Percentiles rank a stretch among this genome's conserved stretches.
phyloP scores from a whole-genome alignment of 768 basidiomycete genomes.

The Punctularia strigosozonata region DNA sequence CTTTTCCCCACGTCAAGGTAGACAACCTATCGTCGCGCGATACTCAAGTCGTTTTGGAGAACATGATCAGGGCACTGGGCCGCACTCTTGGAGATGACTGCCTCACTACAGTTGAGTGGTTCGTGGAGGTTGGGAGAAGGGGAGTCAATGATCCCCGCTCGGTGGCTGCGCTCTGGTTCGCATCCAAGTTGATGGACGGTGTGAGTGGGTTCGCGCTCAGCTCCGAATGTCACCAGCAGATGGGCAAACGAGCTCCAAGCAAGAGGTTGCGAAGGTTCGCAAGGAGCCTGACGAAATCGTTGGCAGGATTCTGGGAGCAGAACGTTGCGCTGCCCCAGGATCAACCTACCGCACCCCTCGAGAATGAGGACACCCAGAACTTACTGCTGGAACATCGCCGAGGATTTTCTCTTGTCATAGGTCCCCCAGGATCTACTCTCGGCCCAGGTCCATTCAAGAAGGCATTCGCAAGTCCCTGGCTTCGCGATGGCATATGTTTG shows the following conservation, averaged over 20 bases:
- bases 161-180: slow-evolving; percentile 78
- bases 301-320: slow-evolving; percentile 69
- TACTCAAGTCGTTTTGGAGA: slow-evolving; percentile 42
- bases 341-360: no score
- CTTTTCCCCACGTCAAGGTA: slow-evolving; percentile 52
- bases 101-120: slow-evolving; percentile 78
- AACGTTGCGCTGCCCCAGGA: no score
- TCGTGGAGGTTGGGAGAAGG: slow-evolving; percentile 42
- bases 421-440: no score
- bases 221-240: slow-evolving; percentile 9
- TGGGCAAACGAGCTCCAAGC: slow-evolving; percentile 1
- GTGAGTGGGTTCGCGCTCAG: slow-evolving; percentile 37
- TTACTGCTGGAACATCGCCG: slow-evolving; percentile 48
- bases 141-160: not conserved
- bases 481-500: slow-evolving; percentile 64
- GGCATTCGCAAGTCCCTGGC: slow-evolving; percentile 33
- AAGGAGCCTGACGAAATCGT: slow-evolving; percentile 45
- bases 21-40: slow-evolving; percentile 40
- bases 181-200: slow-evolving; percentile 67
- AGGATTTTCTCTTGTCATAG: no score
- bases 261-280: slow-evolving; percentile 48
- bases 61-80: slow-evolving; percentile 70
- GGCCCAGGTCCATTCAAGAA: slow-evolving; percentile 15
- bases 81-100: slow-evolving; percentile 53
- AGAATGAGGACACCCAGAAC: slow-evolving; percentile 22